Base-by-base conservation (phyloP, 192 early-diverging fungal species). In the Coemansia nantahalensis region DNA sequence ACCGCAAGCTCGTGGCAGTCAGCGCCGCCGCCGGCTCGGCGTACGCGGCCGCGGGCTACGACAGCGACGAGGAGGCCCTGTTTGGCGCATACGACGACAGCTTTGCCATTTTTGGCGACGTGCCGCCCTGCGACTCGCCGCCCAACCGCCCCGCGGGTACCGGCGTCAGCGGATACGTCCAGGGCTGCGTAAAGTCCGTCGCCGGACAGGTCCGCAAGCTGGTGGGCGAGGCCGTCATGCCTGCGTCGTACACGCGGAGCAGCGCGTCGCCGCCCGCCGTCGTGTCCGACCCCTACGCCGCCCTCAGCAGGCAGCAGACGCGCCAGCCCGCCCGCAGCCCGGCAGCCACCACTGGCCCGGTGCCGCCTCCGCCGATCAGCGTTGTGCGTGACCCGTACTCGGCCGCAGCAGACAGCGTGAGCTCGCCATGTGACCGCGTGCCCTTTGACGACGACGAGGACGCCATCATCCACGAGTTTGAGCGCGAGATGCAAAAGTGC, bases 401-500 rank as follows among this genome's bases (percentile, higher is more conserved):
- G 2, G 52, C 63, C 5, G 36, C 63, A 1, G 33, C 44, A 18
- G 28, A 24, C 5, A 17, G 36, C 16, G 31, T 26, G 19, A 48
- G 32, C 24, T 36, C 21, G 28, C 44, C 53, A 15, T 50, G 56
- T 40, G 72, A 76, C 36, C 56, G 51, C 34, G 46, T 68, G 32
- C 73, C 66, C 8, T 76, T 76, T 35, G 71, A 75, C 43, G 70
- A 73, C 39, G 73, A 76, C 38, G 73, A 76, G 32, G 73, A 76
- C 26, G 57, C 65, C 10, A 76, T 76, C 18, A 76, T 76, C 33
- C 73, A 76, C 45, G 56, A 68, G 54, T 76, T 76, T 57, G 73
- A 76, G 65, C 73, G 73, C 42, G 73, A 76, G 42, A 76, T 76
- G 73, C 61, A 54, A 43, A 68, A 65, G 40, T 68, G 56, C 61